Evolutionary conservation across 768 basidiomycete genomes (phyloP), one percentile per base, ranked within the genome.

Genomic region (Rubroboletus satanas): DNA sequence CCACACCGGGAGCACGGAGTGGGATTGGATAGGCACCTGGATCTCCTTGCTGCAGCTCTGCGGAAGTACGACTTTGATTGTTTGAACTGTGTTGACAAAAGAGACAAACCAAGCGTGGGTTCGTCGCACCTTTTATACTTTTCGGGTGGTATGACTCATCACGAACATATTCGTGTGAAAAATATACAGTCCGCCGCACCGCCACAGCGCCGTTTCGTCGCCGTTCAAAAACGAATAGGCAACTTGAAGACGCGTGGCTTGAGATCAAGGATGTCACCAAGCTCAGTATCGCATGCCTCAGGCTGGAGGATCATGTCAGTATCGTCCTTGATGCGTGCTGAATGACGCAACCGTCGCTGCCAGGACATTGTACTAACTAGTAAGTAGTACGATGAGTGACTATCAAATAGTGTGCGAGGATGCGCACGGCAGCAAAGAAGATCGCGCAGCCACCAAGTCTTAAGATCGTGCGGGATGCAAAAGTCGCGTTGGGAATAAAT

Each of bases 291-390:
- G 64, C 88, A 92, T 9, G 96, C 95, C 21, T 21, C 21, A 21
- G 2, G 21, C 41, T 80, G 74, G 46, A 99, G 77, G 31, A 98
- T 74, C 12, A 75, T 74, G 74, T 99, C 97, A 54, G 98, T 84
- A 66, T 99, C 97, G 62, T 93, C 89, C 76, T 99, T 98, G 53
- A 95, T 98, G 78, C 98, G 97, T 45, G 93, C 77, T 10, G 96
- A 49, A 77, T 83, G 11, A 83, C 79, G 49, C 78, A 84, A 46
- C n/a, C n/a, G n/a, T n/a, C 80, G 83, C 46, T 98, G 97, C 5
- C 2, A 26, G 97, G 96, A 98, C 62, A 79, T 98, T 48, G 75
- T 98, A 4, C 97, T n/a, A n/a, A n/a, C n/a, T n/a, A n/a, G n/a
- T n/a, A n/a, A n/a, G n/a, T n/a, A n/a, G n/a, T n/a, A n/a, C n/a